A percentile compares a stretch with the other conserved stretches of the same genome.
These are phyloP conservation scores for Bromus sterilis DNA, from an alignment of 176 grass and related monocot species.

Conservation along the genomic window DNA sequence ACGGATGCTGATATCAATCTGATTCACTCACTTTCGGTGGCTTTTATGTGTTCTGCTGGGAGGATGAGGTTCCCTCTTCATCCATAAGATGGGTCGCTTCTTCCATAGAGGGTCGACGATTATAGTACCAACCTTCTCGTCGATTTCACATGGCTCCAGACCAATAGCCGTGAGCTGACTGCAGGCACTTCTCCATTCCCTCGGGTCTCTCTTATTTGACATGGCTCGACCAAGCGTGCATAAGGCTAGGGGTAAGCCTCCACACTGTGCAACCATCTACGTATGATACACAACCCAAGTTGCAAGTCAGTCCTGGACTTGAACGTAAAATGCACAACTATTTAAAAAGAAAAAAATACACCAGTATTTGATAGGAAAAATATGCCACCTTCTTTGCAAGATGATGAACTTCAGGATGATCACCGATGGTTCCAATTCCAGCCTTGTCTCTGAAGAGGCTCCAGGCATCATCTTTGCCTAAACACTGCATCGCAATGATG, in stretches of 20 bases:
- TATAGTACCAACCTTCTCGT: neutral
- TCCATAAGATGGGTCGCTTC: no score
- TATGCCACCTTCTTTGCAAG: neutral
- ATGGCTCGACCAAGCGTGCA: neutral
- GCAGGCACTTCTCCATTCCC: neutral
- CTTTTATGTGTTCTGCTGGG: no score
- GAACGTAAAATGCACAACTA: neutral
- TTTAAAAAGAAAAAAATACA: no score
- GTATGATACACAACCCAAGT: neutral
- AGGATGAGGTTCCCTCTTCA: neutral
- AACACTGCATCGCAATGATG: neutral
- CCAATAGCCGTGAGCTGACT: neutral
- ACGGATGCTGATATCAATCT: no score
- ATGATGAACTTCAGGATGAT: neutral
- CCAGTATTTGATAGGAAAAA: neutral
- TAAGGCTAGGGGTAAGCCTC: neutral
- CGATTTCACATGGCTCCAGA: neutral
- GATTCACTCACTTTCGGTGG: no score
- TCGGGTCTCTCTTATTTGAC: neutral
- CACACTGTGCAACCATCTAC: neutral
- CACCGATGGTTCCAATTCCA: neutral
- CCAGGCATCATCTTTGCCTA: neutral
- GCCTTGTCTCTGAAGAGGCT: neutral
- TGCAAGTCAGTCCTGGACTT: neutral
- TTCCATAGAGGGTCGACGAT: neutral